Evolutionary conservation across 371 early-diverging fungal genomes (phyloP), one percentile per base, ranked within the genome.

Genomic region (Rhizomucor pusillus): DNA sequence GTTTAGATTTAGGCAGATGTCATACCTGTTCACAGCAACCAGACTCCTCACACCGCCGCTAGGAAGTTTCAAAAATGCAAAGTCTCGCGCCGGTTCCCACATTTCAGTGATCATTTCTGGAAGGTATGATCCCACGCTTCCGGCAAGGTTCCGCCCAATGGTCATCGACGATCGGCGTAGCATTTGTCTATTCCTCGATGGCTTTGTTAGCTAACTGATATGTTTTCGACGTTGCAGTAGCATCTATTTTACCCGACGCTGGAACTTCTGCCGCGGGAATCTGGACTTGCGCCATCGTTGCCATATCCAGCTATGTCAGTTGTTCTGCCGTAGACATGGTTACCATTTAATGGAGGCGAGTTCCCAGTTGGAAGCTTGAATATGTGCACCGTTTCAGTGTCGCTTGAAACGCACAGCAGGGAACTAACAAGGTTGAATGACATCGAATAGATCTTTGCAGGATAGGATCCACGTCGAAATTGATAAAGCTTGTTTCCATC

Each of bases 371-470:
- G 67, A 10, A 97, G 60, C 49, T 88, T 88, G 73, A 92, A 98
- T 13, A 98, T 90, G 60, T 98, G 98, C n/a, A 98, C 91, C 0
- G 98, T 98, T 47, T 97, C 97, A 0, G 95, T 90, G 52, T 92
- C 97, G 52, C 89, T 89, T 1, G 94, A 91, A 1, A 94, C 95
- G 63, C 90, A 84, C 13, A 98, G 80, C 44, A 95, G 65, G 5
- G 90, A 84, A 54, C 85, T 85, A 16, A 85, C 80, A 2, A 89
- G 68, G 57, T 94, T 93, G 66, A 98, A 98, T 0, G 94, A 81
- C 47, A 98, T 82, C n/a, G 91, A 94, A 61, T 86, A 91, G 53
- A 98, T 97, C 47, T 87, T 80, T 18, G 96, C 91, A 5, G 93
- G 86, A 63, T 94, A 94, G 4, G 95, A 82, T 52, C 99, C 99